Evolutionary conservation across 2,329 filamentous ascomycete genomes (phyloP), one percentile per base, ranked within the genome.

Genomic region (Alternaria angustiovoidea): DNA sequence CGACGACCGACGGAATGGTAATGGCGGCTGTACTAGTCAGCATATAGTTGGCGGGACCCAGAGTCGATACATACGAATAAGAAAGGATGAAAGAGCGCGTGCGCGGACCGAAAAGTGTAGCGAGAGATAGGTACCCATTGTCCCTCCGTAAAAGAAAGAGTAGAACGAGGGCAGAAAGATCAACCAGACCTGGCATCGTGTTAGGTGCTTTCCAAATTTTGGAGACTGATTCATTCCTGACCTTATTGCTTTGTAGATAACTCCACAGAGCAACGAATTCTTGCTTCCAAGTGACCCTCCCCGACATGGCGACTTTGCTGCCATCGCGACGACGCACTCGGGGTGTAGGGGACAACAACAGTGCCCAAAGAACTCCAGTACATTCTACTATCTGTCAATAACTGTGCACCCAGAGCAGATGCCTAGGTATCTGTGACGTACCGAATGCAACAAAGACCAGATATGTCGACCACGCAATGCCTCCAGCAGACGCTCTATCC

Each of bases 81-180:
- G 22, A 14, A 62, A 41, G 26, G 60, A 62, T 5, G 60, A 62
- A 1, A 62, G 52, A 11, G 60, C 60, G 30, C 60, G 60, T 9
- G 60, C 60, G 24, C 60, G 57, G 14, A 62, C 60, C 14, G 60
- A 62, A 20, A 62, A 62, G 52, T 62, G 60, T 24, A 62, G 46
- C 26, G 60, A 62, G 12, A 62, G 57, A 22, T 60, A 62, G 26
- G 60, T 62, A 16, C 60, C 57, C 52, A 62, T 60, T 4, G 57
- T 60, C 8, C 60, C 60, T 32, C 60, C 60, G 24, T 60, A 60
- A n/a, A 62, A 62, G 43, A 60, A 62, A 7, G 60, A 60, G 18
- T 62, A 62, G 24, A 62, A 62, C 1, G 57, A 22, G 7, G 60
- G 60, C 7, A 60, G 11, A 12, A 62, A 60, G 3, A 60, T 46